Evolutionary conservation across 768 basidiomycete species (phyloP), one percentile per base, ranked within the genome.

Genomic region (Leccinum boreale): DNA sequence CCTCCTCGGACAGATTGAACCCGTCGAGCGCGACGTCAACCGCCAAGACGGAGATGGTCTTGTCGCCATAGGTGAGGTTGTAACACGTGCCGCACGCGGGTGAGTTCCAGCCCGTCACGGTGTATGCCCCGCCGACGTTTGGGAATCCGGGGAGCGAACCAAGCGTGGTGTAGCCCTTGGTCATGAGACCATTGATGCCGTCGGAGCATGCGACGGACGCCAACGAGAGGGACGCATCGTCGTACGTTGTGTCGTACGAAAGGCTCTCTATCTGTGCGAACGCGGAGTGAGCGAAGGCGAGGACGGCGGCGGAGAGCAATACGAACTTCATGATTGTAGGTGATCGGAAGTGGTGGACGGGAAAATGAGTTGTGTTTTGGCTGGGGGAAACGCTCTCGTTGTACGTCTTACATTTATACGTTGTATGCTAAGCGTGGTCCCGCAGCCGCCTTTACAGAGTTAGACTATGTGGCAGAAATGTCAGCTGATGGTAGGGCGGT

Each of bases 1-100:
- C 83, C 21, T 64, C 70, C 60, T 77, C 63, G 1, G 82, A 78
- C 28, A 85, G 67, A 56, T 81, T 82, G 62, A 82, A 84, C 7
- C 76, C 78, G 0, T 60, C 59, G 3, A 4, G 26, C 10, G 64
- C 60, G 17, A 50, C 49, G 42, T 75, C 75, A 10, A 76, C 64
- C 5, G 73, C 75, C 54, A 71, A 56, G 4, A 68, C 50, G 14
- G 19, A 2, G 42, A 76, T 42, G 2, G 61, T 65, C 5, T 3
- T 62, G 29, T n/a, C 48, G 3, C 47, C 53, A 39, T 70, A 74
- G 4, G 69, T 74, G 54, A 74, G 42, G 1, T 63, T 3, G 52
- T 70, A 73, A 39, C 73, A 75, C n/a, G 68, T 68, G 5, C 45
- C 45, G 23, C 45, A 46, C 23, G 45, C 45, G 45, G 45, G 5